Conservation (phyloP, 257 asterid genomes). For the Lithospermum erythrorhizon region DNA sequence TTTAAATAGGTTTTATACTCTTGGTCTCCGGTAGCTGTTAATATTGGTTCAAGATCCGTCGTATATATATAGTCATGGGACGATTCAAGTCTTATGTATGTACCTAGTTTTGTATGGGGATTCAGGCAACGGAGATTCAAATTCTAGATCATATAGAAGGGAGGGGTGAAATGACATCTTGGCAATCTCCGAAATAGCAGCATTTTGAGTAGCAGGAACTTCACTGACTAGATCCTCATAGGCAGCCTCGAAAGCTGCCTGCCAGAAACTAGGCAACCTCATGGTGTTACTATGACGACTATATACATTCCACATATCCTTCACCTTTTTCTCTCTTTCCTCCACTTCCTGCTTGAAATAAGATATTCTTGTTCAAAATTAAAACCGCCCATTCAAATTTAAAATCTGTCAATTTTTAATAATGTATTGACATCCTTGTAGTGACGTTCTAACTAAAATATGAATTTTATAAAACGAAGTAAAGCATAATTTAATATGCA, state of each 20-base stretch:
- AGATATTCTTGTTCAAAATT: too few relatives aligned
- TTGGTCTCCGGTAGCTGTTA: too few relatives aligned
- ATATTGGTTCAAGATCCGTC: too few relatives aligned
- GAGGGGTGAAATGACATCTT: conserved; percentile 68
- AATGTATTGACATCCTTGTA: too few relatives aligned
- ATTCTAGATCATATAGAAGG: conserved; percentile 27
- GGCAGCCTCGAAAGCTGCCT: conserved; percentile 88
- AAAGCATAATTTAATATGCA: too few relatives aligned
- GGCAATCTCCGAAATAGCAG: conserved; percentile 78
- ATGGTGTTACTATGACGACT: conserved; percentile 33
- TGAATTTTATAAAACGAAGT: too few relatives aligned
- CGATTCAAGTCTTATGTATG: neutral
- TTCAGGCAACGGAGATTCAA: conserved; percentile 24
- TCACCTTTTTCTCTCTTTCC: conserved; percentile 77
- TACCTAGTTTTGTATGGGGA: conserved; percentile 14
- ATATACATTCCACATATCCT: conserved; percentile 86
- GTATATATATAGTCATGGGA: too few relatives aligned
- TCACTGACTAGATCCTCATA: conserved; percentile 74
- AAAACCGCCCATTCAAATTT: too few relatives aligned
- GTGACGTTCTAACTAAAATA: too few relatives aligned
- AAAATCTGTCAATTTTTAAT: too few relatives aligned
- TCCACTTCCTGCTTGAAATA: conserved; percentile 88
- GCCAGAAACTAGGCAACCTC: conserved; percentile 73
- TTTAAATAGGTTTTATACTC: too few relatives aligned
- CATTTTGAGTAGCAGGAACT: conserved; percentile 25